Evolutionary conservation across 2,329 filamentous ascomycete genomes (phyloP).

Genomic region (Colletotrichum lupini): DNA sequence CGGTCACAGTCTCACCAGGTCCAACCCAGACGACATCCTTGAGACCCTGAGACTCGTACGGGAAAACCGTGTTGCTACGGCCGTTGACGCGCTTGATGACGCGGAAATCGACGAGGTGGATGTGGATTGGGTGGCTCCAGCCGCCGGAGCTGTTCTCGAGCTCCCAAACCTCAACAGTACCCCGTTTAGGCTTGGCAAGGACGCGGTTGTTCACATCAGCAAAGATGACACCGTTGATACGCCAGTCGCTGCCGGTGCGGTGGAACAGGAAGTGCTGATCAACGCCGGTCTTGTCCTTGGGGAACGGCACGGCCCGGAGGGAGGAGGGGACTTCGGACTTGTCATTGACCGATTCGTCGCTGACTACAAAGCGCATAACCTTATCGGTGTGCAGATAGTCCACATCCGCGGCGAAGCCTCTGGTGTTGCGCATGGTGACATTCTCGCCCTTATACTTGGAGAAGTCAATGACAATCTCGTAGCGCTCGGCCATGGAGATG

Average conservation of each 20-base stretch:
- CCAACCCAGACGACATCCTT: slow-evolving; percentile 66
- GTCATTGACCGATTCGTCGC: slow-evolving; percentile 44
- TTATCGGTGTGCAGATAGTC: slow-evolving; percentile 59
- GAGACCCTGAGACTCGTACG: slow-evolving; percentile 60
- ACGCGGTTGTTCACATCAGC: slow-evolving; percentile 53
- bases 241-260: slow-evolving; percentile 44
- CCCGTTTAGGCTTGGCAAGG: slow-evolving; percentile 52
- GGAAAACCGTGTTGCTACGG: slow-evolving; percentile 45
- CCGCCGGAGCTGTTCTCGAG: slow-evolving; percentile 54
- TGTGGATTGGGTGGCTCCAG: slow-evolving; percentile 61
- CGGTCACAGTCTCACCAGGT: slow-evolving; percentile 56
- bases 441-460: slow-evolving; percentile 58
- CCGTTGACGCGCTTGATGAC: slow-evolving; percentile 56
- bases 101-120: slow-evolving; percentile 65
- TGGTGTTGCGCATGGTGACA: slow-evolving; percentile 58
- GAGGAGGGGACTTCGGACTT: slow-evolving; percentile 36
- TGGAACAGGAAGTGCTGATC: slow-evolving; percentile 37
- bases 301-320: slow-evolving; percentile 37
- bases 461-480: slow-evolving; percentile 62
- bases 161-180: slow-evolving; percentile 54
- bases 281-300: slow-evolving; percentile 25
- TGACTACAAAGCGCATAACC: slow-evolving; percentile 56
- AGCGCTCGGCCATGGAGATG: slow-evolving; percentile 64
- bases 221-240: slow-evolving; percentile 56
- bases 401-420: slow-evolving; percentile 49